These are phyloP conservation scores for Meyerozyma elateridarum DNA, from an alignment of 1,139 yeast species.

Conservation along the genomic window DNA sequence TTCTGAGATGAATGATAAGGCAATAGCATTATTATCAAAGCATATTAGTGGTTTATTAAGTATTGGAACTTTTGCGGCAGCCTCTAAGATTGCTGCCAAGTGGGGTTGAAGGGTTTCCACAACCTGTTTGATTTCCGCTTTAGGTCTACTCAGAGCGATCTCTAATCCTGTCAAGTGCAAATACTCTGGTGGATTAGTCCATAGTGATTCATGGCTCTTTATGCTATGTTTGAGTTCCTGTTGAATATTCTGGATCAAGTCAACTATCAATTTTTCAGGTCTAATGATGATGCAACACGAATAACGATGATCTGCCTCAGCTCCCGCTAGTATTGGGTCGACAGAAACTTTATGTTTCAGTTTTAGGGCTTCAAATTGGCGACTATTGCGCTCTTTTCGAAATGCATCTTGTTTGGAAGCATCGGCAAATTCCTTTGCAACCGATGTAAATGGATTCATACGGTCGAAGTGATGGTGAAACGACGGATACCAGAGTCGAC, in stretches of 20 bases:
- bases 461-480: too few relatives aligned
- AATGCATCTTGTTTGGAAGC: neutral
- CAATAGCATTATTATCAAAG: conserved; percentile 1
- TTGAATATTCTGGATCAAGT: neutral
- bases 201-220: neutral
- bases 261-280: neutral
- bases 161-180: conserved; percentile 1
- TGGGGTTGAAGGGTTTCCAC: neutral
- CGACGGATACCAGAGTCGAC: too few relatives aligned
- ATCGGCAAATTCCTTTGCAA: neutral
- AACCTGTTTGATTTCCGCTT: neutral
- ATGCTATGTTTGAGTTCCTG: neutral
- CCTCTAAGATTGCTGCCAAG: neutral
- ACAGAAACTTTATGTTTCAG: neutral
- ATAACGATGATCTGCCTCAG: neutral
- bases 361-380: neutral
- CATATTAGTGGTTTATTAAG: neutral
- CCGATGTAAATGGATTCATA: neutral
- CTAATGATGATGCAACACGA: neutral
- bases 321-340: neutral
- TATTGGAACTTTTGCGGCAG: neutral
- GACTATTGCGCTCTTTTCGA: neutral
- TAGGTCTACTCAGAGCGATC: neutral
- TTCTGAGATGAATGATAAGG: conserved; percentile 1
- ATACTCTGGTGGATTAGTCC: conserved; percentile 2